Conservation (phyloP, 2,329 filamentous ascomycete species). For the Colletotrichum aenigma region DNA sequence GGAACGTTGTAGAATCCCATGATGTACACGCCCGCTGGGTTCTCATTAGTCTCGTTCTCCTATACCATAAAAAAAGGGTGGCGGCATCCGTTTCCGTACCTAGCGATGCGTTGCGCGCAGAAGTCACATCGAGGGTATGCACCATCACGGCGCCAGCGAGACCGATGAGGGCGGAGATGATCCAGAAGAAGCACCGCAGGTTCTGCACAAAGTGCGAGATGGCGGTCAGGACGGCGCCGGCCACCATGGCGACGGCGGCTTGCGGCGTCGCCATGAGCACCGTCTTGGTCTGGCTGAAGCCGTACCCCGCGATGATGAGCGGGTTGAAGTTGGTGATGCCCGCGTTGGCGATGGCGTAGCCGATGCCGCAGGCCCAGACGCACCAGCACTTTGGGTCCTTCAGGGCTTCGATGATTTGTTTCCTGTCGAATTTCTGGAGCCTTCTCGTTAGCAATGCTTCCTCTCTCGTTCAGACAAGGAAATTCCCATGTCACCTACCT, state of each 20-base stretch:
- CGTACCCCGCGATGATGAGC: conserved; percentile 65
- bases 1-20: conserved; percentile 38
- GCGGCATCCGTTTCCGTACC: background rate
- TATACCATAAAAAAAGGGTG: no score
- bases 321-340: conserved; percentile 70
- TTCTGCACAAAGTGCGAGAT: conserved; percentile 31
- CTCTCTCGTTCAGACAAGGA: background rate
- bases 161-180: conserved; percentile 25
- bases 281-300: conserved; percentile 62
- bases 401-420: conserved; percentile 64
- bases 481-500: conserved; percentile 29
- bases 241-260: conserved; percentile 34
- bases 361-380: conserved; percentile 63
- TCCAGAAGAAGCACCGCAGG: conserved; percentile 33
- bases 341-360: conserved; percentile 70
- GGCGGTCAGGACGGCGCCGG: conserved; percentile 23
- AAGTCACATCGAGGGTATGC: conserved; percentile 22
- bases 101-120: conserved; percentile 26
- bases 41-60: background rate
- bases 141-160: conserved; percentile 30
- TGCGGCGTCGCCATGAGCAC: conserved; percentile 35
- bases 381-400: conserved; percentile 60
- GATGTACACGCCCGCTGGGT: conserved; percentile 26
- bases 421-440: conserved; percentile 63
- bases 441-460: background rate